These are phyloP conservation scores for Eucalyptus guilfoylei DNA, from an alignment of 345 rosid genomes.

Conservation along the genomic window DNA sequence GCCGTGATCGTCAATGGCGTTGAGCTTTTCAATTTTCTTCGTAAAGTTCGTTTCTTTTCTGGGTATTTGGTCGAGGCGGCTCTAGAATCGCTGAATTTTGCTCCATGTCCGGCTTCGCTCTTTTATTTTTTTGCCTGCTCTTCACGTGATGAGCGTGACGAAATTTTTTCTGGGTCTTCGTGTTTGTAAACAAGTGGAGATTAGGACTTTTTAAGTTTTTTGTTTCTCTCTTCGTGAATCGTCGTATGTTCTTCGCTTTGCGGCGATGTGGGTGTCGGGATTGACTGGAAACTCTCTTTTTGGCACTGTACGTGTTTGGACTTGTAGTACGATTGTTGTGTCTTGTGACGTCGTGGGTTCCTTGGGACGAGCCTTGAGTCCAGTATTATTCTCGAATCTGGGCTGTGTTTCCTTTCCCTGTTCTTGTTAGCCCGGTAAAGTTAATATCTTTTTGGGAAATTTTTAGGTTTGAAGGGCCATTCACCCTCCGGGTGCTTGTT, in stretches of 20 bases:
- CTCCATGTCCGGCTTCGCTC: background rate
- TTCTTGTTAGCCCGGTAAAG: background rate
- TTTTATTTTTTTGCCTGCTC: background rate
- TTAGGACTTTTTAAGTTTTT: background rate
- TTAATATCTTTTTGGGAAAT: background rate
- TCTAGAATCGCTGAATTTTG: background rate
- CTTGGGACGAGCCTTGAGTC: background rate
- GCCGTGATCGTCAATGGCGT: background rate
- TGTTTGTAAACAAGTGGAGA: background rate
- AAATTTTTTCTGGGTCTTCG: background rate
- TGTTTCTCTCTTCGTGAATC: background rate
- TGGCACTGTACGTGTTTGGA: background rate
- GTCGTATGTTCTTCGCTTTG: background rate
- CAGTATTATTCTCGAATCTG: background rate
- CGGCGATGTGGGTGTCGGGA: background rate
- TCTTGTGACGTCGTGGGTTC: background rate
- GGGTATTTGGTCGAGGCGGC: background rate
- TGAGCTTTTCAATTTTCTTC: background rate
- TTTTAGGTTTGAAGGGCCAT: background rate
- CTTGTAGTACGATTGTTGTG: background rate
- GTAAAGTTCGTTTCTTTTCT: background rate
- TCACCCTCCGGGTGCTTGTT: background rate
- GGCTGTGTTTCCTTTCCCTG: background rate
- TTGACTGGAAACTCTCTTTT: background rate
- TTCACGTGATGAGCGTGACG: background rate